These are phyloP conservation scores for Neurospora pannonica DNA, from an alignment of 495 filamentous ascomycete species.

Conservation along the genomic window DNA sequence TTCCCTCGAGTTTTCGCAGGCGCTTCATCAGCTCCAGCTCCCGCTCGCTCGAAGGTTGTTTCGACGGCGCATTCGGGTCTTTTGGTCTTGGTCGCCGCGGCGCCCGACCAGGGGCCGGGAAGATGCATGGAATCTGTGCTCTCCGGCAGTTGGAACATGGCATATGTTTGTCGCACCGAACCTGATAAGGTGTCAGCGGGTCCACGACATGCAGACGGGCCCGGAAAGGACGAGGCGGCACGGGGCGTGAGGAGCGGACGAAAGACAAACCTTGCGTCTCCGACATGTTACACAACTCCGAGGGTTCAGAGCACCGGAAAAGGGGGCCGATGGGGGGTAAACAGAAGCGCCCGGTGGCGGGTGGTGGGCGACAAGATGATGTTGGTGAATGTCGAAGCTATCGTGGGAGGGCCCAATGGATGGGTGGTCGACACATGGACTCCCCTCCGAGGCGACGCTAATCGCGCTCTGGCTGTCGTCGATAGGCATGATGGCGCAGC, in stretches of 20 bases:
- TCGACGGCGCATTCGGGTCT: conserved; percentile 43
- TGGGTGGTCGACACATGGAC: conserved; percentile 8
- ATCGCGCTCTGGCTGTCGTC: conserved; percentile 5
- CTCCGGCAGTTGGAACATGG: conserved; percentile 80
- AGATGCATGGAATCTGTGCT: conserved; percentile 71
- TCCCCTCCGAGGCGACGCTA: conserved; percentile 4
- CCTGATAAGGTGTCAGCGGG: conserved; percentile 8
- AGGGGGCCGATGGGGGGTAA: conserved; percentile 31
- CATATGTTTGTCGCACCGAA: conserved; percentile 70
- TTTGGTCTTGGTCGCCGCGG: conserved; percentile 57
- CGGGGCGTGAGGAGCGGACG: not conserved
- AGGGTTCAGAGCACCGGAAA: conserved; percentile 42
- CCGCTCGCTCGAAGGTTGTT: conserved; percentile 43
- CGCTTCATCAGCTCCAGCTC: conserved; percentile 70
- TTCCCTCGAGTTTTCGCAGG: conserved; percentile 68
- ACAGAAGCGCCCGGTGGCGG: conserved; percentile 56
- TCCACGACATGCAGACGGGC: not conserved
- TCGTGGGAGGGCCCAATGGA: conserved; percentile 10
- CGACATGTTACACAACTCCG: conserved; percentile 80
- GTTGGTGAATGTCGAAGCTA: conserved; percentile 51
- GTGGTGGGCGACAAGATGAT: conserved; percentile 49
- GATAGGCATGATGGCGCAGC: conserved; percentile 3
- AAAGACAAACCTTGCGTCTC: conserved; percentile 57
- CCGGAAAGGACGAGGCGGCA: not conserved
- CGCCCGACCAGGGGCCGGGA: conserved; percentile 73